phyloP scores from a whole-genome alignment of 1,284 basidiomycete species.

The Sporisorium exsertum region DNA sequence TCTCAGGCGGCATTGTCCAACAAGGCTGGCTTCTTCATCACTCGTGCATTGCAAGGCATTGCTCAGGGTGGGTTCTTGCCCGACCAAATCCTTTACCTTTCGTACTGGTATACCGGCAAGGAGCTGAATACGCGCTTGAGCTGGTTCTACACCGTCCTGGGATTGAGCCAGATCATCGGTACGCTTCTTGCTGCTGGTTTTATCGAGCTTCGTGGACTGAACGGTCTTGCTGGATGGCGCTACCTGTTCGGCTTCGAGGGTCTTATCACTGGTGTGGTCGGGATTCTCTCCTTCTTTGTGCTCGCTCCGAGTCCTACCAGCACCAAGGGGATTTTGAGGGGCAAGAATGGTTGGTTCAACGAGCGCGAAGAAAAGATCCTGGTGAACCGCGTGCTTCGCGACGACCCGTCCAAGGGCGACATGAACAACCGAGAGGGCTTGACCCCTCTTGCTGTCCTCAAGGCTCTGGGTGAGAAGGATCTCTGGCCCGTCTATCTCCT shows the following conservation, averaged over 20 bases:
- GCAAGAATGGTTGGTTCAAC: conserved; percentile 76
- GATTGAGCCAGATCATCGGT: conserved; percentile 43
- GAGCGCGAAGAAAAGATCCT: conserved; percentile 73
- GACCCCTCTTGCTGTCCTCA: conserved; percentile 11
- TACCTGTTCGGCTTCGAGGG: conserved; percentile 52
- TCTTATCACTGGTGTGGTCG: conserved; percentile 30
- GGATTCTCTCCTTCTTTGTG: conserved; percentile 32
- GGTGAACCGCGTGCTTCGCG: conserved; percentile 76
- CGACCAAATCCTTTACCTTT: conserved; percentile 69
- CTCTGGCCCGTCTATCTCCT: conserved; percentile 79
- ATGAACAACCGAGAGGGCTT: conserved; percentile 82
- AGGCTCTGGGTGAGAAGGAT: conserved; percentile 76
- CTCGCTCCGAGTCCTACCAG: conserved; percentile 45
- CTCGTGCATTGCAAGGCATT: conserved; percentile 32
- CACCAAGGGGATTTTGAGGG: conserved; percentile 24
- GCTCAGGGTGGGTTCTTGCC: conserved; percentile 74
- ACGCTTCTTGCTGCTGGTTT: conserved; percentile 50
- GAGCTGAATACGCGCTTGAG: conserved; percentile 77
- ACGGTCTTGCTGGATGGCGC: conserved; percentile 53
- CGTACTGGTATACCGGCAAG: conserved; percentile 68
- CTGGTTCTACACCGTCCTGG: conserved; percentile 72
- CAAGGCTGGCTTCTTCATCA: conserved; percentile 47
- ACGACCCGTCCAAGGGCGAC: conserved; percentile 76
- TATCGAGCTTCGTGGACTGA: conserved; percentile 33
- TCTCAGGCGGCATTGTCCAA: conserved; percentile 33